Conservation (phyloP, 106 monocot species). For the Platanthera zijinensis region DNA sequence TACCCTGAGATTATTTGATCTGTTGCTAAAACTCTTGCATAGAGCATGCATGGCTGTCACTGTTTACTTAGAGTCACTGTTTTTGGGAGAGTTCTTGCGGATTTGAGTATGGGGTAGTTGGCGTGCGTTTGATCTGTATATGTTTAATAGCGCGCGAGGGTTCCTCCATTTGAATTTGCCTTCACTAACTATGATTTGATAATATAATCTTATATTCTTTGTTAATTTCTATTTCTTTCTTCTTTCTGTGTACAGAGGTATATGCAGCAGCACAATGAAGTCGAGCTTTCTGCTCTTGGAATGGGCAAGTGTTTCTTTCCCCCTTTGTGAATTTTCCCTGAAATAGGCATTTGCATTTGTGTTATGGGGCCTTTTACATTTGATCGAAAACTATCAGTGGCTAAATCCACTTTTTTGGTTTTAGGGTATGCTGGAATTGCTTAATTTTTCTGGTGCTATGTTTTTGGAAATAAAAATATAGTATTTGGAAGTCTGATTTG, state of each 20-base stretch:
- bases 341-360: background rate
- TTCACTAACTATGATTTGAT: background rate
- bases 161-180: background rate
- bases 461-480: too few relatives aligned
- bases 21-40: background rate
- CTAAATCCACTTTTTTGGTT: background rate
- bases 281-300: constrained; percentile 57
- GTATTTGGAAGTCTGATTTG: too few relatives aligned
- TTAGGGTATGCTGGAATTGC: background rate
- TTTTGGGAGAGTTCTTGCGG: background rate
- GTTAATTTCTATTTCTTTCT: constrained; percentile 1
- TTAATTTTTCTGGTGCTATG: background rate
- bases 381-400: background rate
- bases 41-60: background rate
- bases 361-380: background rate
- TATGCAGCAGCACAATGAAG: constrained; percentile 60
- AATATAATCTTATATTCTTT: background rate
- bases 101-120: background rate
- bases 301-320: constrained; percentile 28
- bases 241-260: constrained; percentile 35
- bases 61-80: background rate
- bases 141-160: background rate
- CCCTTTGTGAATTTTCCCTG: background rate
- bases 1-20: background rate
- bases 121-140: background rate